Base-by-base conservation (phyloP, 2,329 filamentous ascomycete species). In the Paecilomyces niveus region DNA sequence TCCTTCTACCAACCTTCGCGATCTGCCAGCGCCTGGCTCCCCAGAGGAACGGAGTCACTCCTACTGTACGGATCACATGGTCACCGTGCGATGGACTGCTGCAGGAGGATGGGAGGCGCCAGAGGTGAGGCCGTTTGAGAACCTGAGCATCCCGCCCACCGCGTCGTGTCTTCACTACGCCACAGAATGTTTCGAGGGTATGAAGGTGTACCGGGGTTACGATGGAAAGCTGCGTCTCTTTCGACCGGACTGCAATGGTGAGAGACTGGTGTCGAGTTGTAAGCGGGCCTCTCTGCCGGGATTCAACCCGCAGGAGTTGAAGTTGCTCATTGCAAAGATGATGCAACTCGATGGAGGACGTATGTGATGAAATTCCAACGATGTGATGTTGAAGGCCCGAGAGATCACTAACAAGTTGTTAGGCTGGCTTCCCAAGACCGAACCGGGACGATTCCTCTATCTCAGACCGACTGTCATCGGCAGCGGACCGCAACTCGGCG, bases 181-280 rank as follows among this genome's bases (percentile, higher is more conserved):
- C 10, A 95, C 90, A 54, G 89, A 93, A 75, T 95, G 91, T 74
- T 96, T 95, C 77, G 91, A 96, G 76, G 91, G 91, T 11, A 81
- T 87, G 78, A 96, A 95, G 76, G 84, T 85, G 53, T 85, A 85
- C 72, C 86, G 84, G 69, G 77, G 86, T 71, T 75, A 83, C 64
- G 89, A 93, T 72, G 87, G 87, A 66, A 83, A 83, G 67, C 81
- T 92, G 57, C 86, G 89, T 59, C 78, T 92, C 58, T 93, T 93
- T 82, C 86, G 89, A n/a, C 87, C 89, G 0, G 79, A 87, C 64
- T 81, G 84, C 70, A 93, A 93, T 75, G 84, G 85, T 68, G 79
- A 80, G 63, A 86, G 90, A 65, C 85, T 86, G 39, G 39, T 45
- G n/a, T 21, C 39, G 15, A 45, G 39, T 74, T 74, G 80, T 56